Evolutionary conservation across 2,329 filamentous ascomycete species (phyloP), one percentile per base, ranked within the genome.

Genomic region (Mycosphaerella sp.): DNA sequence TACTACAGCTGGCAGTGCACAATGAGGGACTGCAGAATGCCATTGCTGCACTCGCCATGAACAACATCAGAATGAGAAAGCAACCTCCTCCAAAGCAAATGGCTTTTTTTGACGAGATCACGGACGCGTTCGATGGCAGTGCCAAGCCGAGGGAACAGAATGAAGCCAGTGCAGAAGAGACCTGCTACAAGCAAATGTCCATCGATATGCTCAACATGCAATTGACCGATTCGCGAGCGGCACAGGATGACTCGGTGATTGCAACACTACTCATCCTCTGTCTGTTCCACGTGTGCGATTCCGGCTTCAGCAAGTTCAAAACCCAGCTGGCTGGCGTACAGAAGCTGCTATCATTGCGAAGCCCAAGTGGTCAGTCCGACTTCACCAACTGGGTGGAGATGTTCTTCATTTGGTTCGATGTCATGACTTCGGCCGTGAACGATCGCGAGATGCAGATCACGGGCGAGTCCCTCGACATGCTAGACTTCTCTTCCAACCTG

Each of bases 371-470:
- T 65, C 70, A 81, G 44, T 76, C 76, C 10, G 75, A 83, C 48
- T 87, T 90, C 57, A 86, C 89, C 55, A 82, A 84, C 10, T 96
- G 91, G 91, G 92, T 95, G 75, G 88, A 95, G 65, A 84, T 89
- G 41, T 83, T 95, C 62, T 96, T 96, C 67, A 93, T 89, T 34
- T 95, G 92, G 78, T 95, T 95, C 67, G 92, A 96, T 69, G 89
- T 91, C 52, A 89, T 96, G 73, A 90, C 89, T 0, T 89, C 89
- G 39, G 91, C 87, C 49, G 89, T 95, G 67, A 96, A 96, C 64
- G 88, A 95, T 70, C 83, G 91, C 48, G 91, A 96, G 71, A 83
- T 87, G 31, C 89, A 95, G 69, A 80, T 95, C 14, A 77, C 78
- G 38, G 80, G 80, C 26, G 76, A 79, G 34, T 80, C 79, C 48